phyloP scores from a whole-genome alignment of 306 rosid genomes.

The Sphenostylis stenocarpa region DNA sequence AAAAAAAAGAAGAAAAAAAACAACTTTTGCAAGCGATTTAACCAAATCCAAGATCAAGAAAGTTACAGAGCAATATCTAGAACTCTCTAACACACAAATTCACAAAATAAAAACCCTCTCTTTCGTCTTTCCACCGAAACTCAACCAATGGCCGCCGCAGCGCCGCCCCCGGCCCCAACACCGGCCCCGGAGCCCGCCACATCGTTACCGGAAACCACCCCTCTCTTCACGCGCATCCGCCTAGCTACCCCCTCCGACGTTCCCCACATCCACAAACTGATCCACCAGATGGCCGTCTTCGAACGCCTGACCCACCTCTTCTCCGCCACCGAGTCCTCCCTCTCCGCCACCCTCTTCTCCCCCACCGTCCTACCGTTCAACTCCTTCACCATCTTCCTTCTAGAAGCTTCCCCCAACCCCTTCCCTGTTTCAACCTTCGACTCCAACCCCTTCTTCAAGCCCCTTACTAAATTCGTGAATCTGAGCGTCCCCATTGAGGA shows the following conservation, averaged over 20 bases:
- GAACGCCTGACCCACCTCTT: conserved; percentile 66
- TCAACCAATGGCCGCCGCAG: conserved; percentile 70
- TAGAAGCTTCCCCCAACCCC: conserved; percentile 67
- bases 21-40: too few relatives aligned
- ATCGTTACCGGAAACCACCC: conserved; percentile 37
- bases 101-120: neutral
- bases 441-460: conserved; percentile 39
- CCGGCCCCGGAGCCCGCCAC: conserved; percentile 43
- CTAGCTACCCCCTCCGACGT: conserved; percentile 63
- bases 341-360: conserved; percentile 64
- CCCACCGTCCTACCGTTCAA: conserved; percentile 53
- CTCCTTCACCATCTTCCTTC: conserved; percentile 78
- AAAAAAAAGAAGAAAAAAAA: too few relatives aligned
- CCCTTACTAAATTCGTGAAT: conserved; percentile 28
- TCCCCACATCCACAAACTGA: conserved; percentile 81
- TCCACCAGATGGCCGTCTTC: conserved; percentile 81
- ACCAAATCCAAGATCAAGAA: too few relatives aligned
- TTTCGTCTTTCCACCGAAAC: neutral
- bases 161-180: conserved; percentile 71
- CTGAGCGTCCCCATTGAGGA: conserved; percentile 66
- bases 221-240: conserved; percentile 73
- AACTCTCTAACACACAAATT: neutral
- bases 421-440: conserved; percentile 9
- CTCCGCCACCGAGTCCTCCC: conserved; percentile 72
- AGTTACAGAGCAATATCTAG: too few relatives aligned